Conservation (phyloP, 1,284 basidiomycete genomes). For the Marasmius sp. region DNA sequence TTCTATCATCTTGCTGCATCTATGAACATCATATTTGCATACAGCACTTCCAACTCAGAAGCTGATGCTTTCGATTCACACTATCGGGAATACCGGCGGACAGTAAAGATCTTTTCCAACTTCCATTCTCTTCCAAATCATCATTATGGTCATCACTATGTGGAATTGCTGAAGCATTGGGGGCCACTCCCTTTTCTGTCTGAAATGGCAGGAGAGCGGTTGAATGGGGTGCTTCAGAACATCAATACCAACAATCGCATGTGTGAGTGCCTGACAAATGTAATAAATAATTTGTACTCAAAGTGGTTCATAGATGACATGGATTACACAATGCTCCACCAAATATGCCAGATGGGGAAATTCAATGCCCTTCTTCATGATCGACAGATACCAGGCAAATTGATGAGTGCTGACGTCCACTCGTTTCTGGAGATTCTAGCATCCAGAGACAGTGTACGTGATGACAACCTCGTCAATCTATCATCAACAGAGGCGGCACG, state of each 20-base stretch:
- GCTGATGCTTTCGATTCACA: slow-evolving; percentile 6
- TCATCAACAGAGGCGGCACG: not conserved
- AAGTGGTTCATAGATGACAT: slow-evolving; percentile 10
- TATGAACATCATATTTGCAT: slow-evolving; percentile 13
- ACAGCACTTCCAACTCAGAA: slow-evolving; percentile 9
- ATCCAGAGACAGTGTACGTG: not conserved
- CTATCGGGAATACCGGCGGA: slow-evolving; percentile 7
- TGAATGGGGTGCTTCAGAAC: slow-evolving; percentile 12
- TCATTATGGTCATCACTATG: not conserved
- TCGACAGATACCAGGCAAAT: no score
- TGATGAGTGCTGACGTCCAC: no score
- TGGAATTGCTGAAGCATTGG: not conserved
- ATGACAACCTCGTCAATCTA: not conserved
- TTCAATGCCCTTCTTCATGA: not conserved
- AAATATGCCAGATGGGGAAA: not conserved
- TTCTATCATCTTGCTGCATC: slow-evolving; percentile 13
- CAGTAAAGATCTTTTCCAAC: slow-evolving; percentile 8
- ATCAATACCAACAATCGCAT: slow-evolving; percentile 11
- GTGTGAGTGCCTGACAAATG: slow-evolving; percentile 2
- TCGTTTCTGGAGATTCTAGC: not conserved
- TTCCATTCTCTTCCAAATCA: slow-evolving; percentile 6
- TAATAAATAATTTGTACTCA: not conserved
- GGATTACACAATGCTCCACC: slow-evolving; percentile 8
- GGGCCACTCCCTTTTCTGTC: not conserved
- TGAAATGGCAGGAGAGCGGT: slow-evolving; percentile 8